Percentiles rank a stretch among this genome's conserved stretches.
Conservation (phyloP, 2,329 filamentous ascomycete genomes). For the Penicillium sp. region DNA sequence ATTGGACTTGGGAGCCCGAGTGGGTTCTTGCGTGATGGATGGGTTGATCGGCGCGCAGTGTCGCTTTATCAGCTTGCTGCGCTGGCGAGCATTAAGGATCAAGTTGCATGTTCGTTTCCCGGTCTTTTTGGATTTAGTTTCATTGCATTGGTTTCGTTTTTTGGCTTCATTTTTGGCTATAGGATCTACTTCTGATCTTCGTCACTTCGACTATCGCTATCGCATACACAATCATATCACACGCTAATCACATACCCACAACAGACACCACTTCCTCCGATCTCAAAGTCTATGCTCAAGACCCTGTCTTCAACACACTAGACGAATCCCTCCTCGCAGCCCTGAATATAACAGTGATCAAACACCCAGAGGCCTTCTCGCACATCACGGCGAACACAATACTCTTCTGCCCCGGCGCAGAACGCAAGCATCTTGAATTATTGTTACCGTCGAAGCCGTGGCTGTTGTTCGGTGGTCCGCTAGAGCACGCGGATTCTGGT, state of each 20-base stretch:
- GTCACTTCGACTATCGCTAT: background rate
- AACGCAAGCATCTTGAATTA: slow-evolving; percentile 51
- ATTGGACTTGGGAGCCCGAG: slow-evolving; percentile 44
- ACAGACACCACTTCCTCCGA: slow-evolving; percentile 22
- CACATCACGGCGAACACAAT: slow-evolving; percentile 51
- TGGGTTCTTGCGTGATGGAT: slow-evolving; percentile 42
- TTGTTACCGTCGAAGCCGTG: slow-evolving; percentile 52
- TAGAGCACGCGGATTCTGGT: slow-evolving; percentile 33
- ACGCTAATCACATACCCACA: background rate
- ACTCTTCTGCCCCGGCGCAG: slow-evolving; percentile 61
- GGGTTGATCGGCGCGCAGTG: slow-evolving; percentile 42
- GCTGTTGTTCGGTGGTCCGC: slow-evolving; percentile 56
- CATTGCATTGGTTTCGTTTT: background rate
- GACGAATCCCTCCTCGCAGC: slow-evolving; percentile 39
- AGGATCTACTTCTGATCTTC: too few species aligned
- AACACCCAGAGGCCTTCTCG: slow-evolving; percentile 54
- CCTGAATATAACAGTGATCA: slow-evolving; percentile 38
- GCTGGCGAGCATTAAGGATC: slow-evolving; percentile 30
- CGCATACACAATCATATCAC: background rate
- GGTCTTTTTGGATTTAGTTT: background rate
- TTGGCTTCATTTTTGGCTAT: background rate
- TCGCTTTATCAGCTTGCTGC: slow-evolving; percentile 44
- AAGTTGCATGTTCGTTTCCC: slow-evolving; percentile 24
- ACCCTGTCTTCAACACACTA: slow-evolving; percentile 52
- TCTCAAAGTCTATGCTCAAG: slow-evolving; percentile 48